Conservation (phyloP, 352 stramenopile species). For the Globisporangium radiosum region DNA sequence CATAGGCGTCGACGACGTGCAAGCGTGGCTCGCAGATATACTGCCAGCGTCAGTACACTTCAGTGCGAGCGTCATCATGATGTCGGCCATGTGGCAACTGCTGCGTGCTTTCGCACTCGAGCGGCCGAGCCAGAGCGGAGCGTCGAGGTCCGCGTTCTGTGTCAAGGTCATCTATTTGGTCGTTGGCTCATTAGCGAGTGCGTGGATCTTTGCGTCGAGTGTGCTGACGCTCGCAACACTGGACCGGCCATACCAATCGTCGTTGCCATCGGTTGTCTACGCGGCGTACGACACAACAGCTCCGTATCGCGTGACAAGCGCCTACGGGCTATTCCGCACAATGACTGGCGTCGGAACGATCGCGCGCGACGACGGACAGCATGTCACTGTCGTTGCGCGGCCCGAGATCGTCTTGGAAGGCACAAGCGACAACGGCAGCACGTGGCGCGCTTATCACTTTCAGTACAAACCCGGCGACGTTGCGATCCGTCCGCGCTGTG, state of each 20-base stretch:
- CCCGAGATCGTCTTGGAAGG: slow-evolving; percentile 89
- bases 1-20: slow-evolving; percentile 28
- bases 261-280: slow-evolving; percentile 21
- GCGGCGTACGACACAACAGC: slow-evolving; percentile 22
- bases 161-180: slow-evolving; percentile 24
- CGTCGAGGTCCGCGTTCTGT: background rate
- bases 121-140: background rate
- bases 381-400: slow-evolving; percentile 56
- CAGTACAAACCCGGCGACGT: slow-evolving; percentile 80
- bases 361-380: slow-evolving; percentile 12
- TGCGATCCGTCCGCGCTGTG: slow-evolving; percentile 19
- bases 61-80: slow-evolving; percentile 8
- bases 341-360: slow-evolving; percentile 86
- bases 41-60: slow-evolving; percentile 21
- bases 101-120: slow-evolving; percentile 2
- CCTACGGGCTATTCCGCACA: slow-evolving; percentile 85
- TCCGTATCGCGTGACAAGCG: slow-evolving; percentile 36
- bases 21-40: slow-evolving; percentile 34
- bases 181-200: slow-evolving; percentile 13
- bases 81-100: slow-evolving; percentile 27
- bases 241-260: slow-evolving; percentile 29
- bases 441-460: slow-evolving; percentile 82
- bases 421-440: slow-evolving; percentile 32
- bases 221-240: slow-evolving; percentile 32
- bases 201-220: slow-evolving; percentile 34